phyloP scores from a whole-genome alignment of 2,329 filamentous ascomycete species.

The Nothopassalora personata region DNA sequence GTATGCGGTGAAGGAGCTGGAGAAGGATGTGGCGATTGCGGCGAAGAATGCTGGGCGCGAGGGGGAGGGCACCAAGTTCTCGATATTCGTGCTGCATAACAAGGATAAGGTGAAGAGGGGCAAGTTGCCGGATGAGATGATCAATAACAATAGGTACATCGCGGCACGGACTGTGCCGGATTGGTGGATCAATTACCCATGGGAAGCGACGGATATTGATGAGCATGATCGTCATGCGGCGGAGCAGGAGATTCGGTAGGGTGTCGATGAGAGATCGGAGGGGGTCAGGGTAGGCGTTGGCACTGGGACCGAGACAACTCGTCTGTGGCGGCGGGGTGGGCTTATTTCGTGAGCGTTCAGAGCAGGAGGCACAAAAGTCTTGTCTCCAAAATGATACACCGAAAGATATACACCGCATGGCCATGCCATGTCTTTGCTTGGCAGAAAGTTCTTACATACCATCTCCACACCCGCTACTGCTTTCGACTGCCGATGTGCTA shows the following conservation, averaged over 20 bases:
- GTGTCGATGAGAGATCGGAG: no score
- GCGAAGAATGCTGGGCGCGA: slow-evolving; percentile 63
- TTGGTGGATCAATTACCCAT: slow-evolving; percentile 98
- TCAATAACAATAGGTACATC: slow-evolving; percentile 66
- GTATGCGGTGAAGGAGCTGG: slow-evolving; percentile 84
- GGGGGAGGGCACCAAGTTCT: slow-evolving; percentile 75
- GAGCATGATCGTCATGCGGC: slow-evolving; percentile 72
- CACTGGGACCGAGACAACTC: neutral
- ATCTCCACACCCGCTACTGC: neutral
- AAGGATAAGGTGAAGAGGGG: slow-evolving; percentile 98
- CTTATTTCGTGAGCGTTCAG: neutral
- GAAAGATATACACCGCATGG: neutral
- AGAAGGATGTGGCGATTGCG: slow-evolving; percentile 88
- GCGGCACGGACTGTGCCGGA: slow-evolving; percentile 87
- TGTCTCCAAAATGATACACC: neutral
- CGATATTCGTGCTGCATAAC: slow-evolving; percentile 96
- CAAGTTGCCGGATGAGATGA: slow-evolving; percentile 69
- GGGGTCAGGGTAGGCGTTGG: neutral
- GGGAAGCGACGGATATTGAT: slow-evolving; percentile 93
- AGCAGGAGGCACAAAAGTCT: neutral
- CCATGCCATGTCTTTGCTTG: neutral
- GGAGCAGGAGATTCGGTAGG: slow-evolving; percentile 20
- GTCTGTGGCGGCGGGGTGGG: neutral
- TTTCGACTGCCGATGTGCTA: no score
- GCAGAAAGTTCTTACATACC: neutral